These are phyloP conservation scores for Penicillium subrubescens DNA, from an alignment of 495 filamentous ascomycete genomes.

Conservation along the genomic window DNA sequence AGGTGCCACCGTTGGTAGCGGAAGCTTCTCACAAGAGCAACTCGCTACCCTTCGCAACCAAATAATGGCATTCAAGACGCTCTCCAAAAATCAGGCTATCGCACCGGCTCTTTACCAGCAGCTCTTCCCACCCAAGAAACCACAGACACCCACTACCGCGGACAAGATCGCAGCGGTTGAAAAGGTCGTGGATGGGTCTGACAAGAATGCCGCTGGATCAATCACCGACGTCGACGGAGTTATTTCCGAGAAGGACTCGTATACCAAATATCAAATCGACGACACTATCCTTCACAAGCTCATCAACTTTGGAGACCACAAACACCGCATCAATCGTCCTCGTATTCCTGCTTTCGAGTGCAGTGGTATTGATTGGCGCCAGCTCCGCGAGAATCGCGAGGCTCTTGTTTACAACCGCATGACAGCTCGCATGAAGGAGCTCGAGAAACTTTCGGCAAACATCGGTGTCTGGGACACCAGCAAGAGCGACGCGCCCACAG, in stretches of 20 bases:
- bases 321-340: constrained; percentile 66
- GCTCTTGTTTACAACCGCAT: constrained; percentile 88
- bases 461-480: constrained; percentile 79
- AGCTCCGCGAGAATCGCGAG: constrained; percentile 81
- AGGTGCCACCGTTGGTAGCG: constrained; percentile 41
- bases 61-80: constrained; percentile 78
- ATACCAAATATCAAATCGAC: constrained; percentile 68
- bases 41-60: constrained; percentile 71
- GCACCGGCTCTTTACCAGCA: constrained; percentile 72
- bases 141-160: constrained; percentile 58
- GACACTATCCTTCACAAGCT: constrained; percentile 56
- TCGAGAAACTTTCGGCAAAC: constrained; percentile 80
- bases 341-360: constrained; percentile 87
- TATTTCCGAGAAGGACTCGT: constrained; percentile 44
- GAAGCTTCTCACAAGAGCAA: constrained; percentile 70
- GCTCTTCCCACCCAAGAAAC: constrained; percentile 71
- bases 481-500: constrained; percentile 66
- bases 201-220: constrained; percentile 40
- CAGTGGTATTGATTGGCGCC: constrained; percentile 75
- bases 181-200: constrained; percentile 52
- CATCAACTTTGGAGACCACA: constrained; percentile 81
- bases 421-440: constrained; percentile 74
- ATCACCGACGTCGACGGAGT: constrained; percentile 36
- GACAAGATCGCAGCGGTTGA: constrained; percentile 59
- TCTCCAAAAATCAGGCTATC: constrained; percentile 79